These are phyloP conservation scores for Tolypocladium ovalisporum DNA, from an alignment of 2,329 filamentous ascomycete species.

Conservation along the genomic window DNA sequence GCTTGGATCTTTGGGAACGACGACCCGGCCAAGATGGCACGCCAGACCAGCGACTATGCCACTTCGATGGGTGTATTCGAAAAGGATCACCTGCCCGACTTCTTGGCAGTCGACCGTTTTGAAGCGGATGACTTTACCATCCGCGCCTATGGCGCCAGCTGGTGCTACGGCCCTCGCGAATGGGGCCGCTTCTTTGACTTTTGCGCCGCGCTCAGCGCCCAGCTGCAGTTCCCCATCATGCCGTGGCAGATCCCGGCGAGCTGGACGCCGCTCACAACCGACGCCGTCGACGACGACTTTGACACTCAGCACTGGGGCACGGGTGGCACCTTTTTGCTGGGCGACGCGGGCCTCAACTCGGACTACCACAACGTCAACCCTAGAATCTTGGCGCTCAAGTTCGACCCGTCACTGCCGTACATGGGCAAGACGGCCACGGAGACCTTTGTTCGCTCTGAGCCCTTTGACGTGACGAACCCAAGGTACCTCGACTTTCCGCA, in stretches of 20 bases:
- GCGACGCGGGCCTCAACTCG: not conserved
- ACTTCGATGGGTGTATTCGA: not conserved
- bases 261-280: not conserved
- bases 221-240: not conserved
- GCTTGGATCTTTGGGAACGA: not conserved
- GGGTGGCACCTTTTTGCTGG: not conserved
- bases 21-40: not conserved
- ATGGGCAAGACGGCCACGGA: not conserved
- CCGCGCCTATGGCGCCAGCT: slow-evolving; percentile 1
- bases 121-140: slow-evolving; percentile 2
- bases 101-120: slow-evolving; percentile 2
- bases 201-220: not conserved
- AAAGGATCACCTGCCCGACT: not conserved
- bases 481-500: not conserved
- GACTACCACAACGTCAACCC: not conserved
- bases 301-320: slow-evolving; percentile 1
- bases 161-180: slow-evolving; percentile 2
- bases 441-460: not conserved
- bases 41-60: not conserved
- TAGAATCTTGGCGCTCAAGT: not conserved
- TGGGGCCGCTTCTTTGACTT: slow-evolving; percentile 3
- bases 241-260: slow-evolving; percentile 4
- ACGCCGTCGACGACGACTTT: not conserved
- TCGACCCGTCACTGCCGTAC: not conserved
- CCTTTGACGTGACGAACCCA: not conserved